Percentiles rank a stretch among this genome's conserved stretches.
phyloP scores from a whole-genome alignment of 179 eudicot species.

The Gypsophila paniculata region DNA sequence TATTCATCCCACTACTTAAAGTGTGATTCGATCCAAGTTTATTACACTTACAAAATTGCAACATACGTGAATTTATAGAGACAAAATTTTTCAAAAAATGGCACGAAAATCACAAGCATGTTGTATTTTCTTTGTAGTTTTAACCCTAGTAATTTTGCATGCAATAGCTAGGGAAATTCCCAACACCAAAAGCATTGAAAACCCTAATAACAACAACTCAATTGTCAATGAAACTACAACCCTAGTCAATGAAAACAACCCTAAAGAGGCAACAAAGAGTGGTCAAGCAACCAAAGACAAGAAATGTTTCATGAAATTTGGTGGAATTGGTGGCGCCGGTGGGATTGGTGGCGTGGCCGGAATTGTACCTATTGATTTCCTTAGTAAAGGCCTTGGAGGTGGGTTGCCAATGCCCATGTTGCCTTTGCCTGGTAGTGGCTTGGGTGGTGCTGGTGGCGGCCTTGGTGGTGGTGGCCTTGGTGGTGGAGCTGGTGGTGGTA shows the following conservation, averaged over 20 bases:
- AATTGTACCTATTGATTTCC: slow-evolving; percentile 28
- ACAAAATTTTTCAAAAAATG: slow-evolving; percentile 19
- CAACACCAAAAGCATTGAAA: neutral
- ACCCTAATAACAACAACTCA: neutral
- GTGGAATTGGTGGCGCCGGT: slow-evolving; percentile 36
- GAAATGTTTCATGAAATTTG: slow-evolving; percentile 33
- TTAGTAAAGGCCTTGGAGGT: slow-evolving; percentile 23
- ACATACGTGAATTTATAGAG: too few relatives aligned
- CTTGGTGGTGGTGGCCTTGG: neutral
- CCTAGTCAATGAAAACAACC: slow-evolving; percentile 1
- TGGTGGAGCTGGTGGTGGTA: neutral
- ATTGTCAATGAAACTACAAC: neutral
- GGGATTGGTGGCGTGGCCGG: slow-evolving; percentile 43
- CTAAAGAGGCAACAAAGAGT: neutral
- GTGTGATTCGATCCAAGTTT: neutral
- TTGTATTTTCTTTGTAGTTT: slow-evolving; percentile 28
- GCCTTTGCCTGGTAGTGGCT: slow-evolving; percentile 23
- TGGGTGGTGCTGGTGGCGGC: slow-evolving; percentile 23
- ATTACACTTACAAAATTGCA: neutral
- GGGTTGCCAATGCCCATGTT: slow-evolving; percentile 14
- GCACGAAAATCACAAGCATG: slow-evolving; percentile 6
- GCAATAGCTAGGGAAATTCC: slow-evolving; percentile 42
- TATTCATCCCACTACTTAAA: slow-evolving; percentile 19
- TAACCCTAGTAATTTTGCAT: slow-evolving; percentile 33
- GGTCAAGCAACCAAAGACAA: slow-evolving; percentile 24